Base-by-base conservation (phyloP, 164 flowering plant genomes). In the Platanus orientalis region DNA sequence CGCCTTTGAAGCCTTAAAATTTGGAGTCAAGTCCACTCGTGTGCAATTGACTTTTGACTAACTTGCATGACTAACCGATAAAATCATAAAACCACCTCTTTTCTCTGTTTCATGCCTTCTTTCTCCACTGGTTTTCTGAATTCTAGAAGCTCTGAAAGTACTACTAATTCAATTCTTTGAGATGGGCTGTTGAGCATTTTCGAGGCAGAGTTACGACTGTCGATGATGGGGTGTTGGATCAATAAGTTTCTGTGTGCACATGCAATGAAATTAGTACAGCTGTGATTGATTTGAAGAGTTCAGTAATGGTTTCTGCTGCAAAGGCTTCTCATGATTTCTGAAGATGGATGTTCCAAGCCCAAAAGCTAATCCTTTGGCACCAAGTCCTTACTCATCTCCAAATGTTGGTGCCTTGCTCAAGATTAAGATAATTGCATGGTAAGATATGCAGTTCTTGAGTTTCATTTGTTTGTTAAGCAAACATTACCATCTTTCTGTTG, bases 371-470 rank as follows among this genome's bases (percentile, higher is more conserved):
- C 75, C 72, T 61, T 62, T 78, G 7, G 67, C 73, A n/a, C 76
- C 84, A 2, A 87, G 94, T 75, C 92, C 92, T 68, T 81, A 80
- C 69, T 76, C 83, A 42, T 84, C 91, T 32, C 90, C 95, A 19
- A 83, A 82, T 42, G 74, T 88, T 57, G 70, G 80, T 32, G 89
- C 86, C 54, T 69, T 89, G 60, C 83, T 92, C 50, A 88, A 81
- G 75, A 83, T 86, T 50, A 89, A 77, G 79, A 76, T 86, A 39
- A 73, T 83, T 34, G 81, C 92, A 66, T 92, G 98, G 97, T 92
- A 77, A 67, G 65, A 17, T 25, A 16, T n/a, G 49, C 42, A 13
- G 21, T 26, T 30, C 58, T 51, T 42, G n/a, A n/a, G n/a, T n/a
- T n/a, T n/a, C n/a, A n/a, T n/a, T n/a, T n/a, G n/a, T n/a, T 17